Evolutionary conservation across 2,329 filamentous ascomycete genomes (phyloP), one percentile per base, ranked within the genome.

Genomic region (Zelopaecilomyces penicillatus): DNA sequence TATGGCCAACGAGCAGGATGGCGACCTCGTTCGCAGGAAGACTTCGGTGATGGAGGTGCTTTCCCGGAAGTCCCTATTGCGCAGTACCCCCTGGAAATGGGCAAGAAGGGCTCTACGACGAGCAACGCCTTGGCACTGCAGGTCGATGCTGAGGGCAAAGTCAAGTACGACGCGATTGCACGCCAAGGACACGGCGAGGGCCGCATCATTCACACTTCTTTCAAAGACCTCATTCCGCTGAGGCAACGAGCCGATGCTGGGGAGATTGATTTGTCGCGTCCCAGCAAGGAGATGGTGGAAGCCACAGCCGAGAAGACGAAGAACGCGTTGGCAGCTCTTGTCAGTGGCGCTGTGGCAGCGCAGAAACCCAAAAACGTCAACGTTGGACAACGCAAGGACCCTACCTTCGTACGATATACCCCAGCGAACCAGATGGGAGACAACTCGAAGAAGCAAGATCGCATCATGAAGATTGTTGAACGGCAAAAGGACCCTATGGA

Each of bases 401-500:
- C 93, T 5, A 97, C 91, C 0, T 98, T 89, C 63, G 93, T 98
- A 48, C 80, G 88, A 52, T 98, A 98, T 61, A 97, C 90, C 11
- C 93, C 93, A 4, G 87, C 90, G 36, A 91, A 93, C 57, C 93
- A 98, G 69, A 96, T 98, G 88, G 93, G 93, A 9, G 87, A 80
- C 58, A 74, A 89, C 63, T 81, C 78, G 34, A 84, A 83, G 65
- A 95, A 95, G 69, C 87, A 89, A 57, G 90, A 97, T 58, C 83
- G 93, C 10, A 95, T 98, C 53, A 94, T 98, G 80, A 97, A 97
- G 73, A 97, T 98, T 66, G 88, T 96, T 33, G 88, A 96, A 64
- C 77, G 88, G 45, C 91, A 97, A 64, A 77, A 84, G 54, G 93
- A 98, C 66, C 93, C 93, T 0, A 86, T 96, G 84, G 91, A 96